phyloP scores from a whole-genome alignment of 2,329 filamentous ascomycete species.

The Trichoderma harzianum region DNA sequence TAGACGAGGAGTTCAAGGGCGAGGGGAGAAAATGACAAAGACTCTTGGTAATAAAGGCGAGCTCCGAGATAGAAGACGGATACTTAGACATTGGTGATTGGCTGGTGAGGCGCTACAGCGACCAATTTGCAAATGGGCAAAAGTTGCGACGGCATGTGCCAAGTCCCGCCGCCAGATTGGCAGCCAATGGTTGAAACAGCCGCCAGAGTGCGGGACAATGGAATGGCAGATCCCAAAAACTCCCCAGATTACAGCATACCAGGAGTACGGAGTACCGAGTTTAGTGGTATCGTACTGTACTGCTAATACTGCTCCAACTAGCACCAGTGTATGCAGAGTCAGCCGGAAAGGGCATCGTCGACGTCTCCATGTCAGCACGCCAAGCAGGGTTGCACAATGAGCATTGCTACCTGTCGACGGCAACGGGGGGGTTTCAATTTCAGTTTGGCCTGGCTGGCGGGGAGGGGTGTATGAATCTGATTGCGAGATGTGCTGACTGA shows the following conservation, averaged over 20 bases:
- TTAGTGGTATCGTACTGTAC: background rate
- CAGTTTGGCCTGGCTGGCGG: background rate
- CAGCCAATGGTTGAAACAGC: constrained; percentile 13
- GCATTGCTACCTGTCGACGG: background rate
- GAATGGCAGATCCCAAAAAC: constrained; percentile 1
- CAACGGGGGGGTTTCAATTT: background rate
- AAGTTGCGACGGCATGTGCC: background rate
- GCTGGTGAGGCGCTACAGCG: background rate
- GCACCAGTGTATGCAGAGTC: constrained; percentile 1
- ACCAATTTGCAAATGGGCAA: background rate
- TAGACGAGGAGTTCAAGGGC: background rate
- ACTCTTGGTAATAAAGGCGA: background rate
- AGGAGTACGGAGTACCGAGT: background rate
- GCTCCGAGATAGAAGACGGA: background rate
- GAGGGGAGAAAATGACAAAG: background rate
- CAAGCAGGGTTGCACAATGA: background rate
- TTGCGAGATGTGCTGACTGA: constrained; percentile 3
- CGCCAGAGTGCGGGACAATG: background rate
- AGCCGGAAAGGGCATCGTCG: background rate
- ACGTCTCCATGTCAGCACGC: background rate
- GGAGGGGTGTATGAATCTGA: background rate
- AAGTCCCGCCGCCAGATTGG: background rate
- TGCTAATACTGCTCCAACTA: background rate
- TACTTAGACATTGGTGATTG: background rate
- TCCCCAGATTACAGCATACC: background rate